Evolutionary conservation across 345 rosid species (phyloP).

Genomic region (Melastoma malabathricum): DNA sequence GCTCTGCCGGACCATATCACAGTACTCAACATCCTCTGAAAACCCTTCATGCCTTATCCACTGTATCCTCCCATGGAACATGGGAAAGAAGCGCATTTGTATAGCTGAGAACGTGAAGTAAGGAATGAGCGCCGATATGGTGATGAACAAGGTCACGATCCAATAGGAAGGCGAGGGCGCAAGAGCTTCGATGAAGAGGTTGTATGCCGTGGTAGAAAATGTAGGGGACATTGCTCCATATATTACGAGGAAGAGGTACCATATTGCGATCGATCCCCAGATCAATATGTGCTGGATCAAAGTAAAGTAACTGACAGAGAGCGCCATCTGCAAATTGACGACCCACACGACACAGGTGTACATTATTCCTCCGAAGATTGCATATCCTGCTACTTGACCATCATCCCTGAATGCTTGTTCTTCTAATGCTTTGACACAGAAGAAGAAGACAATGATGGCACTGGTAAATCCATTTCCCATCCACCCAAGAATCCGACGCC

Average conservation of each 20-base stretch:
- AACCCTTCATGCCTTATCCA: constrained; percentile 69
- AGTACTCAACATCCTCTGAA: constrained; percentile 52
- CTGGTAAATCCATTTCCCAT: constrained; percentile 62
- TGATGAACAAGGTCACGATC: constrained; percentile 46
- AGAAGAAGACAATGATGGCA: constrained; percentile 50
- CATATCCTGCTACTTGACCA: constrained; percentile 53
- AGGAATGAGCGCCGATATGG: constrained; percentile 40
- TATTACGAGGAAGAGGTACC: constrained; percentile 61
- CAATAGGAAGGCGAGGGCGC: constrained; percentile 73
- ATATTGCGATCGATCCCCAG: constrained; percentile 51
- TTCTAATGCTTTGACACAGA: constrained; percentile 49
- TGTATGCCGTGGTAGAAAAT: constrained; percentile 37
- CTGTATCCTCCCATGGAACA: constrained; percentile 87
- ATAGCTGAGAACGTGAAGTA: constrained; percentile 49
- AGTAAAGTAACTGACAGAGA: constrained; percentile 70
- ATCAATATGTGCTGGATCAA: constrained; percentile 50
- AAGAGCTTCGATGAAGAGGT: constrained; percentile 61
- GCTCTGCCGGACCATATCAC: constrained; percentile 68
- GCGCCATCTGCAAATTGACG: constrained; percentile 74
- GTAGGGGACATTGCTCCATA: constrained; percentile 44
- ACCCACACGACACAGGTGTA: constrained; percentile 80
- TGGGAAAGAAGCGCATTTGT: constrained; percentile 79
- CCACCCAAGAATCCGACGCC: constrained; percentile 74
- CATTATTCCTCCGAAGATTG: constrained; percentile 60
- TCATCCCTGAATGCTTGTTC: constrained; percentile 49